Conservation (phyloP, 2,329 filamentous ascomycete genomes). For the Cercospora sojina region DNA sequence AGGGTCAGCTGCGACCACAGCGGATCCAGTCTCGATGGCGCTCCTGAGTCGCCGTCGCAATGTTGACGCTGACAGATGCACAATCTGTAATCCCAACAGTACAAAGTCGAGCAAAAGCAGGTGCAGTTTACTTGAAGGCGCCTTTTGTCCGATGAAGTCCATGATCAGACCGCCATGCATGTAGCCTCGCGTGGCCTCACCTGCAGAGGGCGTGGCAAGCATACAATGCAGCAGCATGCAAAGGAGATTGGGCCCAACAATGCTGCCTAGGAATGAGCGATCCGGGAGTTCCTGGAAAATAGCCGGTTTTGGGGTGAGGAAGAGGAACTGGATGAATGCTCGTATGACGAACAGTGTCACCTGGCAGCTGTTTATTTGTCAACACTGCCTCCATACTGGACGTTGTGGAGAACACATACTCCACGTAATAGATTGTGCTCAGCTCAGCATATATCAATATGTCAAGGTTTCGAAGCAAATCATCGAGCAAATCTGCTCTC, state of each 20-base stretch:
- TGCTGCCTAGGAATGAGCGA: slow-evolving; percentile 55
- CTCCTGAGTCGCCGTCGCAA: slow-evolving; percentile 53
- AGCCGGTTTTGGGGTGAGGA: slow-evolving; percentile 59
- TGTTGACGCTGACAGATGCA: slow-evolving; percentile 56
- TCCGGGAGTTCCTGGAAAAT: slow-evolving; percentile 40
- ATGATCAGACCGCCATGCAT: slow-evolving; percentile 63
- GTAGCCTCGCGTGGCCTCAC: slow-evolving; percentile 53
- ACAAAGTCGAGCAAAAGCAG: slow-evolving; percentile 56
- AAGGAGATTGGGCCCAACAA: slow-evolving; percentile 55
- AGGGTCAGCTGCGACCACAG: slow-evolving; percentile 15
- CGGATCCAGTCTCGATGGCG: slow-evolving; percentile 24
- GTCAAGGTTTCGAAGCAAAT: slow-evolving; percentile 58
- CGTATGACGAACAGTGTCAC: slow-evolving; percentile 56
- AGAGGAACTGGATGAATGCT: slow-evolving; percentile 56
- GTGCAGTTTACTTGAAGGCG: slow-evolving; percentile 54
- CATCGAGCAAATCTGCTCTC: slow-evolving; percentile 53
- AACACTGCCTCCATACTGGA: slow-evolving; percentile 11
- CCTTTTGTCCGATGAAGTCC: slow-evolving; percentile 63
- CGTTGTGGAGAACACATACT: slow-evolving; percentile 47
- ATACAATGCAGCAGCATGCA: slow-evolving; percentile 56
- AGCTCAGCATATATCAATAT: slow-evolving; percentile 62
- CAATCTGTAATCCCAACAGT: slow-evolving; percentile 55
- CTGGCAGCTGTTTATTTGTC: slow-evolving; percentile 49
- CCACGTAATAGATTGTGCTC: slow-evolving; percentile 62
- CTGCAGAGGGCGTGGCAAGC: slow-evolving; percentile 43